These are phyloP conservation scores for Phragmites australis DNA, from an alignment of 176 grass and related monocot species.

Conservation along the genomic window DNA sequence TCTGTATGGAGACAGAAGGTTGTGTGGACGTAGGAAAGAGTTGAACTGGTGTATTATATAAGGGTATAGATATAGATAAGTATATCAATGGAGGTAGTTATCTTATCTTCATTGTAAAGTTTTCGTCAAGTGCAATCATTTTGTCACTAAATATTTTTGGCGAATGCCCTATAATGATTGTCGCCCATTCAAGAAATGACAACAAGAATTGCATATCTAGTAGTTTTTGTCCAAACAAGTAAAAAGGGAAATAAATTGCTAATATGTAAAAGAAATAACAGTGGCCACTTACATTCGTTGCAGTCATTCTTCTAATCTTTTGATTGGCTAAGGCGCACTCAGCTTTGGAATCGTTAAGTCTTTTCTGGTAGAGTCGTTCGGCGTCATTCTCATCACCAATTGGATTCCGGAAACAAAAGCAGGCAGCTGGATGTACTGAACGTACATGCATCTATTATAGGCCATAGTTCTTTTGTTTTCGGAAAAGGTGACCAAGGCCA, in stretches of 20 bases:
- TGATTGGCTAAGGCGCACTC: conserved; percentile 36
- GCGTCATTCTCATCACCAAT: conserved; percentile 27
- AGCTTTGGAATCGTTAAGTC: conserved; percentile 31
- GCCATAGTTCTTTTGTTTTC: not conserved
- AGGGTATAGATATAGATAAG: no score
- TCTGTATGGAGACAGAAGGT: no score
- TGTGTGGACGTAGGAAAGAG: no score
- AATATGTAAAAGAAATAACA: not conserved
- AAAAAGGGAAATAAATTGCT: not conserved
- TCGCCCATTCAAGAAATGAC: not conserved
- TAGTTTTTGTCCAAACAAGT: not conserved
- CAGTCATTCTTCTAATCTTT: conserved; percentile 36
- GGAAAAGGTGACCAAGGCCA: not conserved
- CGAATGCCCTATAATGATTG: not conserved
- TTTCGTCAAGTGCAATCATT: not conserved
- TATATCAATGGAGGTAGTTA: no score
- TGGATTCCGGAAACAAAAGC: conserved; percentile 28
- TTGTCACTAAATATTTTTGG: not conserved
- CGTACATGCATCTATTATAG: not conserved
- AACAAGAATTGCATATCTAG: not conserved
- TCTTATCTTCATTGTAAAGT: not conserved
- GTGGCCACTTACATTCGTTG: conserved; percentile 29
- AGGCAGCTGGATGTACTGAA: conserved; percentile 3
- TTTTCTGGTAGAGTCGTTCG: conserved; percentile 30
- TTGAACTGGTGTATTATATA: no score